These are phyloP conservation scores for Plasmodium ovale DNA, from an alignment of 169 alveolate genomes.

Conservation along the genomic window DNA sequence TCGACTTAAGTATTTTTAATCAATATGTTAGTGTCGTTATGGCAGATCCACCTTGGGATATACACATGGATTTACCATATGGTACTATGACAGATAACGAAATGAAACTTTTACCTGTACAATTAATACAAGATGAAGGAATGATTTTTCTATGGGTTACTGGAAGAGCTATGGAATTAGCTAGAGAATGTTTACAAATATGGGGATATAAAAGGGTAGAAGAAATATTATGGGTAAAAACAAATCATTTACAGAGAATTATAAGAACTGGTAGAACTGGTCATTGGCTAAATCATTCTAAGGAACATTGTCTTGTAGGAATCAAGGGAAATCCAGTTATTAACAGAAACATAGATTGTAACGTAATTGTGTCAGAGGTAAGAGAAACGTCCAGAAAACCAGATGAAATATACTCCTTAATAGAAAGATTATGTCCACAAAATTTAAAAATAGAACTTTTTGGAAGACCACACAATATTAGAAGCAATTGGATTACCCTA, in stretches of 20 bases:
- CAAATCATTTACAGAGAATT: constrained; percentile 94
- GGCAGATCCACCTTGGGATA: constrained; percentile 99
- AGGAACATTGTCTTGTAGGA: constrained; percentile 94
- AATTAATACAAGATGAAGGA: constrained; percentile 93
- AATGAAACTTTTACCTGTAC: constrained; percentile 91
- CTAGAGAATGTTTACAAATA: constrained; percentile 89
- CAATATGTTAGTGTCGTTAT: constrained; percentile 93
- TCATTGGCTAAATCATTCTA: constrained; percentile 97
- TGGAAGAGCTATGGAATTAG: constrained; percentile 96
- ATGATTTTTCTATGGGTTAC: constrained; percentile 97
- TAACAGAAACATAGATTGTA: constrained; percentile 93
- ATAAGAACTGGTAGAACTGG: constrained; percentile 97
- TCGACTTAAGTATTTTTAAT: constrained; percentile 91
- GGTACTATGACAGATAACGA: constrained; percentile 95
- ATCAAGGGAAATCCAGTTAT: constrained; percentile 89
- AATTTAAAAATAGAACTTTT: constrained; percentile 94
- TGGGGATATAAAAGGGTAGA: constrained; percentile 98
- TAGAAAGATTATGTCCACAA: constrained; percentile 94
- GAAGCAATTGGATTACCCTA: constrained; percentile 94
- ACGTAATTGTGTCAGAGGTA: constrained; percentile 95
- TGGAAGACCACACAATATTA: constrained; percentile 95
- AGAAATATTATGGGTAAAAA: constrained; percentile 97
- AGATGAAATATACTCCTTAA: constrained; percentile 94
- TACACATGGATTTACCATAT: constrained; percentile 96
- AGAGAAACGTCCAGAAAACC: constrained; percentile 97